Percentiles rank a stretch among this genome's conserved stretches.
These are phyloP conservation scores for Apophysomyces elegans DNA, from an alignment of 371 early-diverging fungal species.

Conservation along the genomic window DNA sequence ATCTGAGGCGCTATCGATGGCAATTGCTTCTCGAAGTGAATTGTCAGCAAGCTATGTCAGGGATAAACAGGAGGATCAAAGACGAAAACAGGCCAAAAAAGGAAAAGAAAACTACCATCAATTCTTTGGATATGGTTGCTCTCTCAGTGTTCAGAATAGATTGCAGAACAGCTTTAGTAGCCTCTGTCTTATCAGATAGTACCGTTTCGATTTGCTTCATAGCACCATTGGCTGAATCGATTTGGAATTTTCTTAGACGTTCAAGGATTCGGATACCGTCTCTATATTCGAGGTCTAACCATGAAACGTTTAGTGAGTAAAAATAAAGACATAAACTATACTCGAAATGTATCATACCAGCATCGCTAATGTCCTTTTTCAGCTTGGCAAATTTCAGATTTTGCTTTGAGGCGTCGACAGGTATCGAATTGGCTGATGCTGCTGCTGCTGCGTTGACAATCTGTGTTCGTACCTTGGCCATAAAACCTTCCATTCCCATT, in stretches of 20 bases:
- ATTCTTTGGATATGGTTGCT: constrained; percentile 28
- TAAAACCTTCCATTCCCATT: constrained; percentile 51
- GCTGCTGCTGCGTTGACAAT: constrained; percentile 45
- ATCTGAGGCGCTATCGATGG: constrained; percentile 33
- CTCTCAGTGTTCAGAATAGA: constrained; percentile 48
- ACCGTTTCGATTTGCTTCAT: constrained; percentile 55
- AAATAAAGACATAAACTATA: background rate
- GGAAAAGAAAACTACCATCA: constrained; percentile 25
- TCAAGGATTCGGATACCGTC: constrained; percentile 59
- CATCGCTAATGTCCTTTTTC: constrained; percentile 57
- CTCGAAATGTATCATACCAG: constrained; percentile 40
- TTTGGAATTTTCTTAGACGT: constrained; percentile 49
- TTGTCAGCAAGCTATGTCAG: constrained; percentile 24
- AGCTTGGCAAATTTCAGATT: constrained; percentile 46
- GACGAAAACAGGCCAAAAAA: background rate
- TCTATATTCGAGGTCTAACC: constrained; percentile 59
- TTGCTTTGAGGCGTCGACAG: constrained; percentile 42
- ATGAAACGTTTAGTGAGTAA: background rate
- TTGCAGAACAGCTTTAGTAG: constrained; percentile 37
- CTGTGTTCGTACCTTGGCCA: constrained; percentile 49
- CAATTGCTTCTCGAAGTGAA: constrained; percentile 26
- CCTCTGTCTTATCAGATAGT: constrained; percentile 46
- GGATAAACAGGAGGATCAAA: background rate
- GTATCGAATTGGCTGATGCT: constrained; percentile 20
- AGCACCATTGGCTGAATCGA: constrained; percentile 41